Base-by-base conservation (phyloP, 352 stramenopile genomes). In the Blastocystis sp. region DNA sequence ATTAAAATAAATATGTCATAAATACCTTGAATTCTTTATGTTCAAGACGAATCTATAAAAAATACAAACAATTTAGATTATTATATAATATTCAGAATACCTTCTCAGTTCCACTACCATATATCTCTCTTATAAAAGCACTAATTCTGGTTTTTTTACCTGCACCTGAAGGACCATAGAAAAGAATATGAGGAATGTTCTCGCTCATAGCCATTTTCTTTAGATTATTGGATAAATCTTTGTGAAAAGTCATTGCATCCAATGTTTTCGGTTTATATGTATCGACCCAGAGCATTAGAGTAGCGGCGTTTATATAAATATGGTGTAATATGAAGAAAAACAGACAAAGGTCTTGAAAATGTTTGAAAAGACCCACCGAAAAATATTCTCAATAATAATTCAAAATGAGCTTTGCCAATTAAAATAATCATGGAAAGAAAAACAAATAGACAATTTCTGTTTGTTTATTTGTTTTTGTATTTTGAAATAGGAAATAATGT, bases 261-360 rank as follows among this genome's bases (percentile, higher is more conserved):
- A 98, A 73, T 35, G 78, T 76, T 55, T 72, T 88, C 30, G 90
- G 90, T 9, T 88, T 78, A 72, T 97, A 86, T 76, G 95, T 96
- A 72, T 98, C 91, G 19, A 97, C 85, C 87, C 89, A 96, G 55
- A 97, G 70, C 85, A 95, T 94, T n/a, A n/a, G n/a, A n/a, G n/a
- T n/a, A n/a, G n/a, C n/a, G n/a, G n/a, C n/a, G n/a, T n/a, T n/a
- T n/a, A n/a, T n/a, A n/a, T n/a, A n/a, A n/a, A n/a, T n/a, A n/a
- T n/a, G n/a, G n/a, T n/a, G n/a, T n/a, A n/a, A n/a, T n/a, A n/a
- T n/a, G n/a, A n/a, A n/a, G n/a, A n/a, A n/a, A n/a, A n/a, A n/a
- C n/a, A n/a, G n/a, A n/a, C n/a, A n/a, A n/a, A n/a, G n/a, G n/a
- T n/a, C n/a, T n/a, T n/a, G n/a, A n/a, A n/a, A n/a, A n/a, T n/a